These are phyloP conservation scores for Botrytis porri DNA, from an alignment of 2,329 filamentous ascomycete species.

Conservation along the genomic window DNA sequence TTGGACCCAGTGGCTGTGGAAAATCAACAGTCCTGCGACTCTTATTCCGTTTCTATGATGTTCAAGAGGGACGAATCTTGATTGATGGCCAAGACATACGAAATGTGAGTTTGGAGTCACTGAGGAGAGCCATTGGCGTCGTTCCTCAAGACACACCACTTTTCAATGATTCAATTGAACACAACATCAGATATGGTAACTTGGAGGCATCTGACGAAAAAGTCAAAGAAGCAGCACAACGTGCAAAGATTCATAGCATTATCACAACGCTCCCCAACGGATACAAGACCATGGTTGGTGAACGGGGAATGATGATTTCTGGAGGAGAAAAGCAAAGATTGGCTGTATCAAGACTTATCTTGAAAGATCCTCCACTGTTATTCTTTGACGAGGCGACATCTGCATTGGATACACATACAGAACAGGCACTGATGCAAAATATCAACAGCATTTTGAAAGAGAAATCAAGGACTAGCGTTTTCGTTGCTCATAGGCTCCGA, in stretches of 20 bases:
- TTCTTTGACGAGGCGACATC: constrained; percentile 97
- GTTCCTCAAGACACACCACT: constrained; percentile 96
- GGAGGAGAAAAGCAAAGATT: constrained; percentile 91
- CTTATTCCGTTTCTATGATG: constrained; percentile 92
- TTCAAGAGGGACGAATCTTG: constrained; percentile 77
- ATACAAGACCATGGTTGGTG: constrained; percentile 87
- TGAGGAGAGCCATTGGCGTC: constrained; percentile 84
- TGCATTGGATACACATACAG: constrained; percentile 88
- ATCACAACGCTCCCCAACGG: constrained; percentile 79
- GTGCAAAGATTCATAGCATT: constrained; percentile 82
- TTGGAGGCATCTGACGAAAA: constrained; percentile 71
- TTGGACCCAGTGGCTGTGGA: constrained; percentile 91
- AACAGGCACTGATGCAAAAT: constrained; percentile 84
- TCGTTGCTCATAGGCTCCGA: constrained; percentile 86
- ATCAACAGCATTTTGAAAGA: constrained; percentile 91
- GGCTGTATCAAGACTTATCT: constrained; percentile 75
- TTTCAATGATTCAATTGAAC: constrained; percentile 94
- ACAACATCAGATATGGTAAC: constrained; percentile 92
- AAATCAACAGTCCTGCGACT: constrained; percentile 91
- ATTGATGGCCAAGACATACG: constrained; percentile 93
- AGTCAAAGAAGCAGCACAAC: constrained; percentile 73
- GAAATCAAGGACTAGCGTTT: constrained; percentile 86
- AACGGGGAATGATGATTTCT: constrained; percentile 94
- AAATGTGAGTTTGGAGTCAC: constrained; percentile 74
- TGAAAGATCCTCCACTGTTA: constrained; percentile 85